phyloP scores from a whole-genome alignment of 1,139 yeast genomes.

The Saccharomyces hybrid region DNA sequence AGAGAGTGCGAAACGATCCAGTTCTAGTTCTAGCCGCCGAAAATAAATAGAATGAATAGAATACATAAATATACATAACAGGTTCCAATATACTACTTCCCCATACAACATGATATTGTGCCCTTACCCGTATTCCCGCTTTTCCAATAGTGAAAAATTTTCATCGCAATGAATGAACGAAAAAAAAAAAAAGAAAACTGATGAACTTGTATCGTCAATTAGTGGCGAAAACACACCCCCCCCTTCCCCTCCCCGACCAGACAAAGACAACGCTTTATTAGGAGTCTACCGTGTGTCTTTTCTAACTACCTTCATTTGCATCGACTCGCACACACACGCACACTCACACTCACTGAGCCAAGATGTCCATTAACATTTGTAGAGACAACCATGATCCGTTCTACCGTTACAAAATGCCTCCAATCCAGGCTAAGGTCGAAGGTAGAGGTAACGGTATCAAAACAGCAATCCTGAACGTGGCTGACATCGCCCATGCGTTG shows the following conservation, averaged over 20 bases:
- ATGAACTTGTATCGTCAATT: background rate
- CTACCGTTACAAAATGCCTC: slow-evolving; percentile 99
- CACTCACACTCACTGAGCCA: slow-evolving; percentile 7
- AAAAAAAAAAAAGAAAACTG: background rate
- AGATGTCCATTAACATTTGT: slow-evolving; percentile 88
- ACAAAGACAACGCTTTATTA: background rate
- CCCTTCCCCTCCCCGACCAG: no score
- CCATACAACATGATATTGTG: background rate
- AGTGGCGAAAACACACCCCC: background rate
- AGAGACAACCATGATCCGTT: slow-evolving; percentile 98
- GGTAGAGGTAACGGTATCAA: slow-evolving; percentile 99
- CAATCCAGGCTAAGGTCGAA: slow-evolving; percentile 92
- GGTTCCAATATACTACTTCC: background rate
- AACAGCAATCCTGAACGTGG: slow-evolving; percentile 82
- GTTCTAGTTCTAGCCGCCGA: slow-evolving; percentile 14
- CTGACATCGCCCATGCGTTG: slow-evolving; percentile 91
- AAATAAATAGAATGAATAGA: background rate
- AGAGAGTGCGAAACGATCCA: slow-evolving; percentile 29
- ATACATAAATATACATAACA: background rate
- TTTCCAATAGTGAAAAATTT: background rate
- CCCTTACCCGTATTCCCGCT: background rate
- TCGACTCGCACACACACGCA: no score
- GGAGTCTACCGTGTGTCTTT: background rate
- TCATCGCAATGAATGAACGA: background rate
- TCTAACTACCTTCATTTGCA: background rate